Evolutionary conservation across 305 asterid species (phyloP), one percentile per base, ranked within the genome.

Genomic region (Ilex paraguariensis): DNA sequence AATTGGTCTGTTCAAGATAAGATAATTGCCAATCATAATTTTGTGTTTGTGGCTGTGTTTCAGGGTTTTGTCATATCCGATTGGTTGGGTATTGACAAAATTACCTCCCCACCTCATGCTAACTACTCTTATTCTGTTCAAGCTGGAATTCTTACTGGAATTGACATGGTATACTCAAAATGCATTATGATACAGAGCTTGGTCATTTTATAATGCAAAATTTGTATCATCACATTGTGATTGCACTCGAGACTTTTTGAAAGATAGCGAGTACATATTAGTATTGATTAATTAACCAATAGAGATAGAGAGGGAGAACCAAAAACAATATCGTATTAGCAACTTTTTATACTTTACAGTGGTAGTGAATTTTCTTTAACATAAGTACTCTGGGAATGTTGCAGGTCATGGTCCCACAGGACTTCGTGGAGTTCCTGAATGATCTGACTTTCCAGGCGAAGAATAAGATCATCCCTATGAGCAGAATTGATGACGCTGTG

Each of bases 401-500:
- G 31, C 80, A 84, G 91, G 75, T 84, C 61, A 86, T 86, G 86
- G 66, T 81, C 31, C 75, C 90, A 1, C 73, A 78, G 56, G 77
- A 69, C 55, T 80, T 74, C 15, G 68, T 62, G 5, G 91, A 87
- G 13, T 87, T 82, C 45, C 66, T 82, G 5, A 74, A 74, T 48
- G 67, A 49, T 36, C 77, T 87, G 54, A 78, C 86, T 40, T 66
- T 59, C 63, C 87, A 65, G 66, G 95, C 79, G 79, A 84, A 84
- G 64, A 75, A 64, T 33, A 79, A 78, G 1, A 61, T 66, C 36
- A 78, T 87, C 73, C 95, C 91, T 5, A 80, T 78, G 75, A 80
- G 84, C 74, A 77, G 95, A 65, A 84, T 84, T 49, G 76, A 87
- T 10, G 95, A 87, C 66, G 91, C 91, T 5, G 95, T 84, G 39